A percentile compares a stretch with the other conserved stretches of the same genome.
Conservation (phyloP, 2,329 filamentous ascomycete genomes). For the Trichoderma sp. region DNA sequence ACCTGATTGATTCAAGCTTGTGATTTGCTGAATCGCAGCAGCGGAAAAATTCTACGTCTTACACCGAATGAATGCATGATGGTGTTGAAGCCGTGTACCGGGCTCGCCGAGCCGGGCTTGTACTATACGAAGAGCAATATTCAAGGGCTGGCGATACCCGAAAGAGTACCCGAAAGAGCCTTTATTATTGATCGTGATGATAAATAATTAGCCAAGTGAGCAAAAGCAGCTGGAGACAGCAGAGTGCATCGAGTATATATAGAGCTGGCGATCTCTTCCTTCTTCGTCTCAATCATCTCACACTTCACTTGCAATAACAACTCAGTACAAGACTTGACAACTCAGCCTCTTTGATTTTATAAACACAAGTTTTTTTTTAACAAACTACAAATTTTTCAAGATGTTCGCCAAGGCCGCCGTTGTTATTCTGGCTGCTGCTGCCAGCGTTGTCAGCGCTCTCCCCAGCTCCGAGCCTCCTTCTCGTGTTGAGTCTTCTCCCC, state of each 20-base stretch:
- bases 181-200: not conserved
- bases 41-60: constrained; percentile 20
- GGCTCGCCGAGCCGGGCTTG: constrained; percentile 11
- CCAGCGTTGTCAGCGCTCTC: constrained; percentile 27
- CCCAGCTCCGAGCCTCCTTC: constrained; percentile 14
- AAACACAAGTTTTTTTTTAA: not conserved
- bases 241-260: constrained; percentile 22
- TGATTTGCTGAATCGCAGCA: constrained; percentile 1
- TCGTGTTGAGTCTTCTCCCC: constrained; percentile 18
- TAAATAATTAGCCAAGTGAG: not conserved
- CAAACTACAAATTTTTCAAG: constrained; percentile 12
- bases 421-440: constrained; percentile 25
- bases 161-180: not conserved
- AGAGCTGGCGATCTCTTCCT: constrained; percentile 7
- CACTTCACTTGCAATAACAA: not conserved
- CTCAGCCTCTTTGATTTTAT: not conserved
- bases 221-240: not conserved
- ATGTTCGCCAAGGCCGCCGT: constrained; percentile 28
- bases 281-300: constrained; percentile 7
- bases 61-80: constrained; percentile 16
- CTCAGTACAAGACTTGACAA: not conserved
- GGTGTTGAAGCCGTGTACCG: constrained; percentile 2
- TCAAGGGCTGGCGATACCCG: not conserved
- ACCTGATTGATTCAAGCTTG: not conserved
- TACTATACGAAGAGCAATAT: not conserved